Percentiles rank a stretch among this genome's conserved stretches.
Evolutionary conservation across 805 yeast genomes (phyloP).

Genomic region (Hanseniaspora nectarophila): DNA sequence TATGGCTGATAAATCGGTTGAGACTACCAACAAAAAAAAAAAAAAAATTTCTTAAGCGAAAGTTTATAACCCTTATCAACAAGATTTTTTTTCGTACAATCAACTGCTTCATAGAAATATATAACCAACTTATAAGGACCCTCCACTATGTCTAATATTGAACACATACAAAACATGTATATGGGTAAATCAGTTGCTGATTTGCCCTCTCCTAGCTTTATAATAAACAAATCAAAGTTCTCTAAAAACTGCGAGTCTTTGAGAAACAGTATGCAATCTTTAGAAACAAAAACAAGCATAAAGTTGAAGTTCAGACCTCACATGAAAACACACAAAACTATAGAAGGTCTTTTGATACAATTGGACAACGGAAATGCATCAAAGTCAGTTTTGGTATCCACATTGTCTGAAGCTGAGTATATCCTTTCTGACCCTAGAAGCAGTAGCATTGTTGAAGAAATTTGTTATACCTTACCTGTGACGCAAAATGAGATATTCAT

Average conservation of each 20-base stretch:
- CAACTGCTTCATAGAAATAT: too few species aligned
- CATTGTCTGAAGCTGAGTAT: slow-evolving; percentile 54
- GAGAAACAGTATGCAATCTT: slow-evolving; percentile 34
- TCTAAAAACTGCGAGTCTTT: slow-evolving; percentile 37
- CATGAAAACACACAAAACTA: slow-evolving; percentile 63
- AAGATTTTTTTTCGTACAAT: too few species aligned
- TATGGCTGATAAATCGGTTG: too few species aligned
- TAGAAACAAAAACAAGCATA: slow-evolving; percentile 25
- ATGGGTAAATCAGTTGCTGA: slow-evolving; percentile 23
- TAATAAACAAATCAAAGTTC: slow-evolving; percentile 32
- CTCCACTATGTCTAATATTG: not conserved
- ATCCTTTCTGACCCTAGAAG: slow-evolving; percentile 24
- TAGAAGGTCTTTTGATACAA: slow-evolving; percentile 47
- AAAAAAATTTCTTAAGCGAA: too few species aligned
- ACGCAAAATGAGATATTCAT: slow-evolving; percentile 36
- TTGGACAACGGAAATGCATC: slow-evolving; percentile 28
- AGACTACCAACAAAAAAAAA: not conserved
- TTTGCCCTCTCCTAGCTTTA: slow-evolving; percentile 38
- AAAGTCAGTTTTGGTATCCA: slow-evolving; percentile 51
- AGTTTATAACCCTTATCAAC: too few species aligned
- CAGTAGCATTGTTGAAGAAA: slow-evolving; percentile 31
- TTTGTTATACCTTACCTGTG: slow-evolving; percentile 50
- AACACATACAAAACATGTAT: not conserved
- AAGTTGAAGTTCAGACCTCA: slow-evolving; percentile 48
- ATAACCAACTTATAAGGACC: too few species aligned